These are phyloP conservation scores for Fusarium lyarnte DNA, from an alignment of 2,329 filamentous ascomycete species.

Conservation along the genomic window DNA sequence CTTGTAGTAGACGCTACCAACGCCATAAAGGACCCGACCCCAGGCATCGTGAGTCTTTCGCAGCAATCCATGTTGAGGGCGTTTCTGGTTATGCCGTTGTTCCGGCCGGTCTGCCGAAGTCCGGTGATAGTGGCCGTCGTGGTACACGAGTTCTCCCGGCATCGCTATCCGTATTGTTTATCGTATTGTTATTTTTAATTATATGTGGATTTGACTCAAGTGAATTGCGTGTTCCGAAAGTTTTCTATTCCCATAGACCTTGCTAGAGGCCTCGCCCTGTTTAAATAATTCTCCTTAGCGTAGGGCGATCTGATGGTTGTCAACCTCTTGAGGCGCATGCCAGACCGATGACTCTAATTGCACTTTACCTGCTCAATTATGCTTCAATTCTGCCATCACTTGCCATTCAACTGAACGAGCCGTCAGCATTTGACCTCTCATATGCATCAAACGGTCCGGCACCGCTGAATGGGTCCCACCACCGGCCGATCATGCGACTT, in stretches of 20 bases:
- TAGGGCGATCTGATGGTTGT: background rate
- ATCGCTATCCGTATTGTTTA: slow-evolving; percentile 18
- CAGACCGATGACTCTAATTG: slow-evolving; percentile 18
- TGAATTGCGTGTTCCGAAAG: background rate
- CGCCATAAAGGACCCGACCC: slow-evolving; percentile 52
- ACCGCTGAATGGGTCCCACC: slow-evolving; percentile 22
- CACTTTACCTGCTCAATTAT: slow-evolving; percentile 8
- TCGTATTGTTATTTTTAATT: slow-evolving; percentile 8
- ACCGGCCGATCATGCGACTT: slow-evolving; percentile 36
- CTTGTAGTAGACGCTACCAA: slow-evolving; percentile 53
- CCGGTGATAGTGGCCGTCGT: slow-evolving; percentile 45
- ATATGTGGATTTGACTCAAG: background rate
- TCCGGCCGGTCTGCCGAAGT: slow-evolving; percentile 23
- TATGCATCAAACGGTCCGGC: background rate
- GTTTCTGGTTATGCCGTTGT: slow-evolving; percentile 10
- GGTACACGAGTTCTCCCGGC: slow-evolving; percentile 43
- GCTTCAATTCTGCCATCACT: slow-evolving; percentile 13
- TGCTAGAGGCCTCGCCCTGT: background rate
- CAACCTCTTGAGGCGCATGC: slow-evolving; percentile 9
- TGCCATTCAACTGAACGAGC: slow-evolving; percentile 3
- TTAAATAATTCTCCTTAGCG: slow-evolving; percentile 17
- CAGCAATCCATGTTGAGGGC: slow-evolving; percentile 39
- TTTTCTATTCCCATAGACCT: background rate
- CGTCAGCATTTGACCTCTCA: slow-evolving; percentile 15
- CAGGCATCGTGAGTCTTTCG: slow-evolving; percentile 50